phyloP scores from a whole-genome alignment of 2,329 filamentous ascomycete genomes.

The Diplocarpon rosae region DNA sequence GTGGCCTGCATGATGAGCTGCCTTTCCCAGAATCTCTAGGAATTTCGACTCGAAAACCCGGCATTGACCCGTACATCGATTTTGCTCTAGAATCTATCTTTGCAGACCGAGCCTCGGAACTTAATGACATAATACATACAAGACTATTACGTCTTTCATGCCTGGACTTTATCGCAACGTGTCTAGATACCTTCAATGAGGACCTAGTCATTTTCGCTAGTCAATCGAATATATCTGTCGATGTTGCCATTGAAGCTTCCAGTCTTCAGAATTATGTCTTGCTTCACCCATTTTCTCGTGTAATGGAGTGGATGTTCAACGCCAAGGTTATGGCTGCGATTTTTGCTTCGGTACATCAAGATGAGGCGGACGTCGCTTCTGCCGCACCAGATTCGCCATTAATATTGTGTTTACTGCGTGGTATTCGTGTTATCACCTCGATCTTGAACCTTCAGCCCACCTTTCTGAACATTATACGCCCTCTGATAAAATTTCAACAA shows the following conservation, averaged over 20 bases:
- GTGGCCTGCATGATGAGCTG: conserved; percentile 59
- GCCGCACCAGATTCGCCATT: conserved; percentile 69
- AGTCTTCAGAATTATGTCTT: conserved; percentile 71
- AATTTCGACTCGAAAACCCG: conserved; percentile 63
- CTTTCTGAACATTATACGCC: conserved; percentile 79
- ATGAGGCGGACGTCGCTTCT: conserved; percentile 59
- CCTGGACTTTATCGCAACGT: conserved; percentile 70
- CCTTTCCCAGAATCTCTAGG: conserved; percentile 84
- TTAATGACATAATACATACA: conserved; percentile 56
- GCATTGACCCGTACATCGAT: conserved; percentile 88
- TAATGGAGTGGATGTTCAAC: conserved; percentile 98
- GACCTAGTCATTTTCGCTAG: conserved; percentile 80
- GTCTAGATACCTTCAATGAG: conserved; percentile 84
- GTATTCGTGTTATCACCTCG: conserved; percentile 73
- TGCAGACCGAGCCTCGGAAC: conserved; percentile 43
- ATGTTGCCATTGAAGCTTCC: conserved; percentile 61
- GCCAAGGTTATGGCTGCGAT: conserved; percentile 73
- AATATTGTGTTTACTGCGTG: conserved; percentile 65
- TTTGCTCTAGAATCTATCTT: conserved; percentile 77
- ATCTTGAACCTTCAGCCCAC: conserved; percentile 83
- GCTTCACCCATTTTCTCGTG: conserved; percentile 82
- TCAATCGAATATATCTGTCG: conserved; percentile 63
- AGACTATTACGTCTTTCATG: conserved; percentile 69
- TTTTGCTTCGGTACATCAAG: conserved; percentile 69
- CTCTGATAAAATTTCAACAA: conserved; percentile 58